These are phyloP conservation scores for Protomyces inundatus DNA, from an alignment of 1,139 yeast genomes.

Conservation along the genomic window DNA sequence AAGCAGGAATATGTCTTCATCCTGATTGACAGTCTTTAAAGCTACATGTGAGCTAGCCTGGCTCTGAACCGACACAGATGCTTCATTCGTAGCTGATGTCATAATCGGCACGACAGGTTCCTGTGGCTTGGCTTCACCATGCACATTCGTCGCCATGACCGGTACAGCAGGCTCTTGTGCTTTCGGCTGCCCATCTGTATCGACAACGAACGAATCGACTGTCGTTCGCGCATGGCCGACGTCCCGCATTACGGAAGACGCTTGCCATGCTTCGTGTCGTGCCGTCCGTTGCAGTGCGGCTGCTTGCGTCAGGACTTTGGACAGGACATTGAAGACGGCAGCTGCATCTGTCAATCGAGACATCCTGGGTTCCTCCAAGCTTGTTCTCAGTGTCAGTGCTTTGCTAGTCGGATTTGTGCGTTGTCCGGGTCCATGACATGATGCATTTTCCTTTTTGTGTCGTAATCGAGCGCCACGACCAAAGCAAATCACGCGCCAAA, in stretches of 20 bases:
- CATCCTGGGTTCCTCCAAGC: neutral
- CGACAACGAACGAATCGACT: neutral
- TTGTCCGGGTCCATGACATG: no score
- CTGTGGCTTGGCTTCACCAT: neutral
- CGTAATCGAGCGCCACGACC: no score
- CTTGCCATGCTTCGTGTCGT: slow-evolving; percentile 6
- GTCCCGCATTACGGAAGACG: slow-evolving; percentile 8
- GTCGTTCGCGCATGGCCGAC: slow-evolving; percentile 5
- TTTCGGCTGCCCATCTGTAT: neutral
- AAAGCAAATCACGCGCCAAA: no score
- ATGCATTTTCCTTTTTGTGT: no score
- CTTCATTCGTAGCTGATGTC: neutral
- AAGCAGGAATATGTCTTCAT: neutral
- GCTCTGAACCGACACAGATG: no score
- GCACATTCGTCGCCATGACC: neutral
- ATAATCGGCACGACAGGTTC: neutral
- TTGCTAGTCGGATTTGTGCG: no score
- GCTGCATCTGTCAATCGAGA: slow-evolving; percentile 16
- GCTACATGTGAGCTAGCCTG: neutral
- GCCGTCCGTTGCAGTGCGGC: slow-evolving; percentile 2
- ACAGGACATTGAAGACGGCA: slow-evolving; percentile 2
- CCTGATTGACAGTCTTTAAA: neutral
- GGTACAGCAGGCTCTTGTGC: neutral
- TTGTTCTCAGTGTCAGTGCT: no score
- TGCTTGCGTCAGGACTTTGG: slow-evolving; percentile 1